These are phyloP conservation scores for Rhodofomes roseus DNA, from an alignment of 1,284 basidiomycete genomes.

Conservation along the genomic window DNA sequence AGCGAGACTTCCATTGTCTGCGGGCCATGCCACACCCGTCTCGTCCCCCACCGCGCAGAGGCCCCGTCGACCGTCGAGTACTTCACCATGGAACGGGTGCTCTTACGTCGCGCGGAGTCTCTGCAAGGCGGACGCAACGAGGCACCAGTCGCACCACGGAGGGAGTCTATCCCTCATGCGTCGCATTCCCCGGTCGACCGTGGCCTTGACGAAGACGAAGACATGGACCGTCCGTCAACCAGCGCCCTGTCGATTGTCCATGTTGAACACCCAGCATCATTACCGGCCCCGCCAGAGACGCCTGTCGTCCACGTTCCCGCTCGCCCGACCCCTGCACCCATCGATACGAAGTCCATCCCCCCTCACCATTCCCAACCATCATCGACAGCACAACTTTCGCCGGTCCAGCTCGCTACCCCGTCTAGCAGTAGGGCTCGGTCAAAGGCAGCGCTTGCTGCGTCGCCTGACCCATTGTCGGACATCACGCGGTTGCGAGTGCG, in stretches of 20 bases:
- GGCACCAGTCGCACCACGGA: slow-evolving; percentile 17
- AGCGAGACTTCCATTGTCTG: slow-evolving; percentile 34
- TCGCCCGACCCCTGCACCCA: slow-evolving; percentile 16
- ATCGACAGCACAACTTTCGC: slow-evolving; percentile 12
- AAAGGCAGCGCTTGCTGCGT: slow-evolving; percentile 13
- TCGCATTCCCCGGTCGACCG: slow-evolving; percentile 21
- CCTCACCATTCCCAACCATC: slow-evolving; percentile 14
- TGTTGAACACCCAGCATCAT: slow-evolving; percentile 7
- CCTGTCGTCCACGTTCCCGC: slow-evolving; percentile 7
- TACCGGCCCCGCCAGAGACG: slow-evolving; percentile 7
- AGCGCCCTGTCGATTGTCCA: slow-evolving; percentile 8
- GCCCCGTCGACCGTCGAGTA: slow-evolving; percentile 16
- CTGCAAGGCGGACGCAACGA: slow-evolving; percentile 29
- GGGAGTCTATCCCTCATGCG: slow-evolving; percentile 15
- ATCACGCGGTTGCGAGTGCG: slow-evolving; percentile 73
- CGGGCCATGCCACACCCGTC: slow-evolving; percentile 30
- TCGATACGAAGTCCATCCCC: slow-evolving; percentile 16
- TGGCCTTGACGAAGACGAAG: slow-evolving; percentile 29
- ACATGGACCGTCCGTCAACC: slow-evolving; percentile 22
- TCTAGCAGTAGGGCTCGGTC: slow-evolving; percentile 18
- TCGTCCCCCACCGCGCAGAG: slow-evolving; percentile 17
- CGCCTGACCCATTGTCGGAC: slow-evolving; percentile 60
- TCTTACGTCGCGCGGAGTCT: slow-evolving; percentile 27
- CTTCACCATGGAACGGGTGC: slow-evolving; percentile 26
- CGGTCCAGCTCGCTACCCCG: slow-evolving; percentile 13